Evolutionary conservation across 2,329 filamentous ascomycete genomes (phyloP).

Genomic region (Arachnopeziza araneosa): DNA sequence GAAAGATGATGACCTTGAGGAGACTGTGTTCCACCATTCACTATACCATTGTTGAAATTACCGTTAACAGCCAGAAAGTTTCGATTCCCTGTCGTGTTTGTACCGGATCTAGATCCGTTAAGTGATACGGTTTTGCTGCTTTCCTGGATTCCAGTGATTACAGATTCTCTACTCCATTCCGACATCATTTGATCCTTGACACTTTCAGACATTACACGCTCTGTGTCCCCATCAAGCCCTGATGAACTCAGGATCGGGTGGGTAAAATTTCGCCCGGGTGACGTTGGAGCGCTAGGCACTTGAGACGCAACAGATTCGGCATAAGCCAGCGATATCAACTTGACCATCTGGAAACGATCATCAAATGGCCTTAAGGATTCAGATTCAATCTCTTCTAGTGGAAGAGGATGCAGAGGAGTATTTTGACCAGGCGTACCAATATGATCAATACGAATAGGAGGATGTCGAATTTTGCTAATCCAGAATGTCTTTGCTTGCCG

Average conservation of each 20-base stretch:
- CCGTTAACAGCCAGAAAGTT: slow-evolving; percentile 57
- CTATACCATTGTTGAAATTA: slow-evolving; percentile 36
- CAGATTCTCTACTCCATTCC: slow-evolving; percentile 74
- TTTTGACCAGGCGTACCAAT: slow-evolving; percentile 49
- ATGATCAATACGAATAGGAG: slow-evolving; percentile 57
- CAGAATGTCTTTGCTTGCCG: slow-evolving; percentile 72
- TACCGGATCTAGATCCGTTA: slow-evolving; percentile 66
- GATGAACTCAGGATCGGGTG: slow-evolving; percentile 54
- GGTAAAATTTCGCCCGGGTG: slow-evolving; percentile 59
- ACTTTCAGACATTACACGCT: slow-evolving; percentile 56
- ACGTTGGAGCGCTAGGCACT: slow-evolving; percentile 62
- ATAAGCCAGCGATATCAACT: slow-evolving; percentile 69
- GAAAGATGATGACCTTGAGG: slow-evolving; percentile 35
- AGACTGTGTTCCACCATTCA: slow-evolving; percentile 35
- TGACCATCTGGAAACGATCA: slow-evolving; percentile 64
- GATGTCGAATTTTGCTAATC: slow-evolving; percentile 68
- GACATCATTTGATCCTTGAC: slow-evolving; percentile 71
- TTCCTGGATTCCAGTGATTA: slow-evolving; percentile 62
- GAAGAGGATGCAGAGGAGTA: slow-evolving; percentile 38
- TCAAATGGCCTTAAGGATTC: slow-evolving; percentile 71
- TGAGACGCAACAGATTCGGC: slow-evolving; percentile 56
- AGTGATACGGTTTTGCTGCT: slow-evolving; percentile 68
- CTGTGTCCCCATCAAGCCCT: slow-evolving; percentile 35
- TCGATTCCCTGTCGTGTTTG: slow-evolving; percentile 38
- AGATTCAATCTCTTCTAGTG: slow-evolving; percentile 49